These are phyloP conservation scores for Yarrowia deformans DNA, from an alignment of 805 yeast species.

Conservation along the genomic window DNA sequence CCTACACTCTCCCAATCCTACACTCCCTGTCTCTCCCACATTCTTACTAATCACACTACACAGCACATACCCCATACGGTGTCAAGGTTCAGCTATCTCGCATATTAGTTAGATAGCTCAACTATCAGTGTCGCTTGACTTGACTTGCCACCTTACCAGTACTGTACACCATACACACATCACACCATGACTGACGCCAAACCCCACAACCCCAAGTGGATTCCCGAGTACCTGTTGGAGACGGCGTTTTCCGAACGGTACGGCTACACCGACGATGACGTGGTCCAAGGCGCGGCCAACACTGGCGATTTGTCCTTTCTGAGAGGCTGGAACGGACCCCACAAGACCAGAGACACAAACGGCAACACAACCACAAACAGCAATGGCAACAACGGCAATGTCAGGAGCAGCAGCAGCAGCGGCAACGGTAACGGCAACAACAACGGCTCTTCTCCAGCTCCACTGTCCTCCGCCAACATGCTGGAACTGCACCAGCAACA, in stretches of 20 bases:
- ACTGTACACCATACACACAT: too few species aligned
- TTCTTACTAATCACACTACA: neutral
- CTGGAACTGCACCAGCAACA: slow-evolving; percentile 27
- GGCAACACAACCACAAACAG: neutral
- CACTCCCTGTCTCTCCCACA: neutral
- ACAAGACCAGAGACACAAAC: neutral
- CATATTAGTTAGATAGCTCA: slow-evolving; percentile 8
- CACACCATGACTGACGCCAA: slow-evolving; percentile 29
- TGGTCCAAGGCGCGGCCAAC: neutral
- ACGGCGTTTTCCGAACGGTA: slow-evolving; percentile 36
- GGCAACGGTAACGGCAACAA: too few species aligned
- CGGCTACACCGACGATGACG: slow-evolving; percentile 29
- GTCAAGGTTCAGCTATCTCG: slow-evolving; percentile 19
- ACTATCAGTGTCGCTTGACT: neutral
- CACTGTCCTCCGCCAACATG: slow-evolving; percentile 33
- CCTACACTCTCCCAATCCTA: too few species aligned
- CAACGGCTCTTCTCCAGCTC: neutral
- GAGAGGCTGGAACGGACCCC: slow-evolving; percentile 1
- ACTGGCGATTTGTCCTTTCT: slow-evolving; percentile 10
- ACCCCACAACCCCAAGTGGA: slow-evolving; percentile 39
- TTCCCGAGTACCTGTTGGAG: slow-evolving; percentile 36
- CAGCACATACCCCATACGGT: too few species aligned
- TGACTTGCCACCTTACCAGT: neutral
- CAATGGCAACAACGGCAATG: neutral
- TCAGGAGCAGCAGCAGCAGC: neutral